Evolutionary conservation across 106 monocot genomes (phyloP).

Genomic region (Allium fistulosum): DNA sequence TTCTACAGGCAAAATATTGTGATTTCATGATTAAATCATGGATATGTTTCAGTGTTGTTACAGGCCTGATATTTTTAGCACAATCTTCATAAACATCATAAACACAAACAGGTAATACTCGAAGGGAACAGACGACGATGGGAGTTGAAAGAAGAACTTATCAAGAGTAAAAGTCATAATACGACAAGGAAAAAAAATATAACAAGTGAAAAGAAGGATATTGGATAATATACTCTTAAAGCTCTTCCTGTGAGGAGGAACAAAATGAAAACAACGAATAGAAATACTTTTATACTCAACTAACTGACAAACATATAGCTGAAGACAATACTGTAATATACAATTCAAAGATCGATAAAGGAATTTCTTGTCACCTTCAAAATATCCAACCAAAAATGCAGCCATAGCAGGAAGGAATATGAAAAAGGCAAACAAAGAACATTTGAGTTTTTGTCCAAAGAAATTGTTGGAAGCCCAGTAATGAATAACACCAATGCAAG

Average conservation of each 20-base stretch:
- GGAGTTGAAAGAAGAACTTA: conserved; percentile 98
- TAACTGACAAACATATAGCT: not conserved
- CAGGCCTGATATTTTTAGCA: conserved; percentile 98
- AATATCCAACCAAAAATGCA: conserved; percentile 82
- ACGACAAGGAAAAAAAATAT: conserved; percentile 3
- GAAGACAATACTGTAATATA: not conserved
- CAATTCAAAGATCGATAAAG: not conserved
- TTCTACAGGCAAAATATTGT: too few species aligned
- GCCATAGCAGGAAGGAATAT: conserved; percentile 87
- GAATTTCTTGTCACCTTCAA: conserved; percentile 41
- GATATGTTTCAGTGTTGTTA: too few species aligned
- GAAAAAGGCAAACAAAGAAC: conserved; percentile 73
- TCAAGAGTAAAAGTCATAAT: conserved; percentile 5
- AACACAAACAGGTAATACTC: conserved; percentile 91
- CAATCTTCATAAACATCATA: conserved; percentile 99
- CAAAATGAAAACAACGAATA: conserved; percentile 34
- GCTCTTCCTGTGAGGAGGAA: conserved; percentile 95
- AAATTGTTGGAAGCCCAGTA: conserved; percentile 96
- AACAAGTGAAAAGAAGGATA: not conserved
- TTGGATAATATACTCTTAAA: conserved; percentile 56
- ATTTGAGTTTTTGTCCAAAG: conserved; percentile 83
- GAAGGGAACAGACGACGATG: conserved; percentile 96
- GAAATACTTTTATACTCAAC: not conserved
- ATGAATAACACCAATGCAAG: conserved; percentile 77
- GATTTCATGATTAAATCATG: too few species aligned